Percentiles rank a stretch among this genome's conserved stretches.
Evolutionary conservation across 148 eudicot species (phyloP).

Genomic region (Agrostemma githago): DNA sequence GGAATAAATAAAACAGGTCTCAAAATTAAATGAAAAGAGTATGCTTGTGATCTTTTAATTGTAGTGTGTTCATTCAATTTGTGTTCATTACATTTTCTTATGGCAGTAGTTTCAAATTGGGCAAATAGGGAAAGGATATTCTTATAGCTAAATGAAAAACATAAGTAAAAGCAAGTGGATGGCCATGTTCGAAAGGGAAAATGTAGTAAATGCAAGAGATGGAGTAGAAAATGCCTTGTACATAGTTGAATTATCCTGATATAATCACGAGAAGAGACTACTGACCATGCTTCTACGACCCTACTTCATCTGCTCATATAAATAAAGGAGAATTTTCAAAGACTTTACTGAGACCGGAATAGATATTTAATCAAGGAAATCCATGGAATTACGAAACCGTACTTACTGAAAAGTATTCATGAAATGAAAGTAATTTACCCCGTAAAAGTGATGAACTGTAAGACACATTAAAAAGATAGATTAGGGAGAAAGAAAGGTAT

Average conservation of each 20-base stretch:
- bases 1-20: constrained; percentile 19
- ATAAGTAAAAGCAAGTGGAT: not conserved
- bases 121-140: not conserved
- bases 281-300: constrained; percentile 56
- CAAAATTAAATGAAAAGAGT: not conserved
- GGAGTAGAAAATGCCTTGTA: not conserved
- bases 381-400: not conserved
- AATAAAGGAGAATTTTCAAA: constrained; percentile 95
- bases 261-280: constrained; percentile 11
- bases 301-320: constrained; percentile 83
- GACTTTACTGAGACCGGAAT: constrained; percentile 60
- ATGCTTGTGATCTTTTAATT: not conserved
- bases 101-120: not conserved
- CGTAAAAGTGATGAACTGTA: constrained; percentile 53
- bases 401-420: not conserved
- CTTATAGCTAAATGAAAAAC: not conserved
- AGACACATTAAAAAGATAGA: no score
- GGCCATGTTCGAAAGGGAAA: not conserved
- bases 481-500: no score
- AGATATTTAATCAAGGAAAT: constrained; percentile 12
- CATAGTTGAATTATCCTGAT: not conserved
- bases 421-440: constrained; percentile 43
- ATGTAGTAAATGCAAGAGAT: not conserved
- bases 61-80: no score
- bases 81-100: not conserved